Evolutionary conservation across 2,329 filamentous ascomycete species (phyloP).

Genomic region (Geosmithia putterillii): DNA sequence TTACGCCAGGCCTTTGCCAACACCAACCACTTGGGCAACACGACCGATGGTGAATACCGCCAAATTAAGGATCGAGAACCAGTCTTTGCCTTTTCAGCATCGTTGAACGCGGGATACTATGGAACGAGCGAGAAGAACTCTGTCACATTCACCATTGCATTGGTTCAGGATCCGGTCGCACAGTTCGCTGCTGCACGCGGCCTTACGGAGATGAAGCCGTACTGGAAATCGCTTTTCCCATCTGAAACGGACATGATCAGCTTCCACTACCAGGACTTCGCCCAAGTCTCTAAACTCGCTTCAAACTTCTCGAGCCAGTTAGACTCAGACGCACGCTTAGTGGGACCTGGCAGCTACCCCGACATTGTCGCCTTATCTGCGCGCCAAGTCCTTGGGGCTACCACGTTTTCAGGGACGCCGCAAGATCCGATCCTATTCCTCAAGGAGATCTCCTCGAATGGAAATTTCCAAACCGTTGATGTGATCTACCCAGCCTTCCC

Average conservation of each 20-base stretch:
- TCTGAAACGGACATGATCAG: conserved; percentile 50
- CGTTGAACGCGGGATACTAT: conserved; percentile 32
- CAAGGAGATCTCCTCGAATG: conserved; percentile 83
- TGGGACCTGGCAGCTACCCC: conserved; percentile 62
- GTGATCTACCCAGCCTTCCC: conserved; percentile 80
- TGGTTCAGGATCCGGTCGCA: conserved; percentile 67
- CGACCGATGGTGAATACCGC: conserved; percentile 54
- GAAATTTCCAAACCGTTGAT: conserved; percentile 78
- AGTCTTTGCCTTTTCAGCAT: conserved; percentile 67
- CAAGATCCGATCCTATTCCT: conserved; percentile 65
- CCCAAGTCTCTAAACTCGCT: conserved; percentile 49
- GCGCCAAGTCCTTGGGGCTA: conserved; percentile 70
- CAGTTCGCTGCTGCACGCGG: conserved; percentile 70
- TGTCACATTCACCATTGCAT: conserved; percentile 62
- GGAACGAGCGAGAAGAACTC: conserved; percentile 29
- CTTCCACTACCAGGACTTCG: conserved; percentile 68
- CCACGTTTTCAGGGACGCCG: conserved; percentile 59
- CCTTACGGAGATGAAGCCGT: conserved; percentile 62
- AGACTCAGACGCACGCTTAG: conserved; percentile 57
- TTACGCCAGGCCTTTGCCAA: conserved; percentile 59
- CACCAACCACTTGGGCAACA: conserved; percentile 53
- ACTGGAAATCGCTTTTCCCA: conserved; percentile 68
- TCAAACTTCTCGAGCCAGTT: conserved; percentile 63
- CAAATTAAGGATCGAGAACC: conserved; percentile 67
- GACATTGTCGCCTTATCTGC: conserved; percentile 67